Evolutionary conservation across 805 yeast species (phyloP).

Genomic region (Tetrapisispora taiwanensis): DNA sequence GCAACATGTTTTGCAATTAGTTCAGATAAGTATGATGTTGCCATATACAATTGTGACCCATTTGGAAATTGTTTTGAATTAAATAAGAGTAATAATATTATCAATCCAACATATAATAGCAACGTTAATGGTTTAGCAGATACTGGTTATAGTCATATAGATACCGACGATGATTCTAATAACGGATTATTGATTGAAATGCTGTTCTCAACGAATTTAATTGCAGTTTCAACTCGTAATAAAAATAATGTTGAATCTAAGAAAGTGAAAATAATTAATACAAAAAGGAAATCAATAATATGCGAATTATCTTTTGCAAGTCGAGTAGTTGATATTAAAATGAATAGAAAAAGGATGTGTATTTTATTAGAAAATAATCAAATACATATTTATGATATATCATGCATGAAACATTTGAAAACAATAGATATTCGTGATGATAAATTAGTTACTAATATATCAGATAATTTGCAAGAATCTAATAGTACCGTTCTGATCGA

Average conservation of each 20-base stretch:
- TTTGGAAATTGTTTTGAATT: slow-evolving; percentile 59
- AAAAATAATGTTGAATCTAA: slow-evolving; percentile 52
- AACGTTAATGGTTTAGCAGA: slow-evolving; percentile 1
- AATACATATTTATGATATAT: slow-evolving; percentile 78
- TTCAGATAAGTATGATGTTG: slow-evolving; percentile 55
- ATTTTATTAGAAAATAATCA: slow-evolving; percentile 67
- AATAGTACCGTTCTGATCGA: neutral
- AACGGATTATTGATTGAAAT: slow-evolving; percentile 55
- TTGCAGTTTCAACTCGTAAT: slow-evolving; percentile 72
- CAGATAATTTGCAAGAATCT: neutral
- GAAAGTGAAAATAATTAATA: slow-evolving; percentile 55
- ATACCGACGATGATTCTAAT: neutral
- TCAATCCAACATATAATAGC: neutral
- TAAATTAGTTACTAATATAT: neutral
- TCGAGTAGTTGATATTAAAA: slow-evolving; percentile 55
- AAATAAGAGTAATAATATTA: slow-evolving; percentile 9
- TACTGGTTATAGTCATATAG: neutral
- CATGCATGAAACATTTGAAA: slow-evolving; percentile 75
- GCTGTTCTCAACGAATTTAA: slow-evolving; percentile 79
- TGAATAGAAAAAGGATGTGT: slow-evolving; percentile 73
- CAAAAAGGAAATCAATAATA: slow-evolving; percentile 58
- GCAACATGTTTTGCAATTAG: slow-evolving; percentile 64
- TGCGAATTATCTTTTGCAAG: slow-evolving; percentile 87
- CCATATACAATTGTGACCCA: slow-evolving; percentile 81
- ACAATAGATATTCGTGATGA: slow-evolving; percentile 41